Evolutionary conservation across 441 rosid species (phyloP).

Genomic region (Adansonia madagascariensis): DNA sequence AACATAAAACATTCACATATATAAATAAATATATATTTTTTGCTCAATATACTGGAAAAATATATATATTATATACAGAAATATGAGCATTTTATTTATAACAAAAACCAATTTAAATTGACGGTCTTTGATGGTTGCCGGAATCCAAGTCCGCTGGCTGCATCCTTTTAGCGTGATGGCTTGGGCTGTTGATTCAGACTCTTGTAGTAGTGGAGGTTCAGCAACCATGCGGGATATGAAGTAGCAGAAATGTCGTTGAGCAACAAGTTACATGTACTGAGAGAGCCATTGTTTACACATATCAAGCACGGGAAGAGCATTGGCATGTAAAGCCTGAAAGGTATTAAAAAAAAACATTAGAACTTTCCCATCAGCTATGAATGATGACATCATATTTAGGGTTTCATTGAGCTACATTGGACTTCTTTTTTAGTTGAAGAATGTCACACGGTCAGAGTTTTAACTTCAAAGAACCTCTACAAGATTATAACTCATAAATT

Average conservation of each 20-base stretch:
- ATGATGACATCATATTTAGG: background rate
- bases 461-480: background rate
- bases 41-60: background rate
- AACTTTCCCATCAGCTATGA: background rate
- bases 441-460: background rate
- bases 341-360: background rate
- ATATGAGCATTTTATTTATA: background rate
- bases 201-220: background rate
- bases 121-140: background rate
- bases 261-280: constrained; percentile 62
- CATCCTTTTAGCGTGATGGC: background rate
- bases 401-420: background rate
- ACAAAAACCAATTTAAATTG: background rate
- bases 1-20: background rate
- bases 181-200: background rate
- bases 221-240: background rate
- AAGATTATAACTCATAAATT: background rate
- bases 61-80: too few species aligned
- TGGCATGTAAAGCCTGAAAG: constrained; percentile 86
- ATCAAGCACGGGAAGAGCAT: constrained; percentile 90
- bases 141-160: background rate
- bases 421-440: background rate
- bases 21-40: background rate
- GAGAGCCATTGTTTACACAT: constrained; percentile 97
- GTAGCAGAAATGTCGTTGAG: constrained; percentile 17